Evolutionary conservation across 495 filamentous ascomycete species (phyloP).

Genomic region (Xylaria intraflava): DNA sequence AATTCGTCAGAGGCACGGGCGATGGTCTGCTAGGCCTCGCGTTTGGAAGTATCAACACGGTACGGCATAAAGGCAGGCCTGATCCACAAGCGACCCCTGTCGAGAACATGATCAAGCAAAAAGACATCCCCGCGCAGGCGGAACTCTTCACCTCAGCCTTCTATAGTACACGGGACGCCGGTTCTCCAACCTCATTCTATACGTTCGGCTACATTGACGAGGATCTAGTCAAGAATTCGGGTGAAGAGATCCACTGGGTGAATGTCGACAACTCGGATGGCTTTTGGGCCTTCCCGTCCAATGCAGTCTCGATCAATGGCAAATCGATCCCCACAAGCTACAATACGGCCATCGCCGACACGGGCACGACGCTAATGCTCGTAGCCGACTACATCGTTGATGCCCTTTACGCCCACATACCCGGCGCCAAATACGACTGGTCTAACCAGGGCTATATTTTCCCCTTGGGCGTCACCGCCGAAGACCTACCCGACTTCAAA

Average conservation of each 20-base stretch:
- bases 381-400: constrained; percentile 59
- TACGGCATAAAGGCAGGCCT: constrained; percentile 39
- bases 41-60: constrained; percentile 64
- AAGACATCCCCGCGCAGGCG: constrained; percentile 53
- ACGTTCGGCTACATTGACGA: constrained; percentile 75
- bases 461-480: constrained; percentile 48
- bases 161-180: constrained; percentile 54
- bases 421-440: constrained; percentile 57
- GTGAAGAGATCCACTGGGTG: constrained; percentile 54
- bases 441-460: constrained; percentile 63
- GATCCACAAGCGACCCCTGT: constrained; percentile 61
- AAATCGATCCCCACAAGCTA: constrained; percentile 47
- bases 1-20: constrained; percentile 53
- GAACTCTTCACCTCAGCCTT: constrained; percentile 73
- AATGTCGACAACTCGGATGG: constrained; percentile 62
- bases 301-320: constrained; percentile 55
- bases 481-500: constrained; percentile 58
- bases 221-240: constrained; percentile 49
- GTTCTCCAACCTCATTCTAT: constrained; percentile 61
- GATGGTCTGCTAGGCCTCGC: constrained; percentile 73
- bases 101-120: constrained; percentile 67
- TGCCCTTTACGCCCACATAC: constrained; percentile 63
- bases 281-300: constrained; percentile 65
- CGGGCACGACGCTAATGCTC: constrained; percentile 67
- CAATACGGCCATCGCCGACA: constrained; percentile 77